Base-by-base conservation (phyloP, 768 basidiomycete genomes). In the Russula dissimulans region DNA sequence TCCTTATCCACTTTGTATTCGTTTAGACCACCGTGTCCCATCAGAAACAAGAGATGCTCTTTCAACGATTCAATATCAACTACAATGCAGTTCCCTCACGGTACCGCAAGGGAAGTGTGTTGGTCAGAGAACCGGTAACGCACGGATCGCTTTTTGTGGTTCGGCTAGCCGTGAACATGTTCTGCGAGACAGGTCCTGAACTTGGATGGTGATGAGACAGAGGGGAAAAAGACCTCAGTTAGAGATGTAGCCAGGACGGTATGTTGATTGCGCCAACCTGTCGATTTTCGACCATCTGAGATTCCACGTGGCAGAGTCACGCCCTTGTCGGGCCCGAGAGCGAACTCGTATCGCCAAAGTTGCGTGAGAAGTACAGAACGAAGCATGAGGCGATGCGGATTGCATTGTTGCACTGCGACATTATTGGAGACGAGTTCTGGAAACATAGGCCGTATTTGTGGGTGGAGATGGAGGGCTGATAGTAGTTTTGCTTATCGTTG, bases 31-130 rank as follows among this genome's bases (percentile, higher is more conserved):
- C 94, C 0, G 77, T 90, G 34, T 90, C 97, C 8, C 83, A 84
- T 56, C 82, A 89, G 62, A 99, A 99, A 74, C 82, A 99, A 63
- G 95, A 98, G 71, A 86, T 97, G 4, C 77, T 99, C 2, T 95
- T 86, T 74, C 77, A 81, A 12, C 79, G 78, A 14, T 98, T 94
- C 67, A 77, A 79, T 4, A 83, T 95, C 66, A 98, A 98, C 71
- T 99, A 98, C 70, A 95, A 90, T 64, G 73, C 78, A 6, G 70
- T 95, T 5, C 78, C 86, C 9, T 76, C 79, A 1, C 78, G 86
- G 60, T 95, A 81, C 68, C 77, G 89, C 53, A 95, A 95, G 70
- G 97, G 97, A 11, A 94, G 88, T 65, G 78, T 91, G 3, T 70
- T 97, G 11, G 79, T 92, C 48, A 82, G 92, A 58, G 78, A 85